These are phyloP conservation scores for Ustilago nuda DNA, from an alignment of 1,284 basidiomycete genomes.

Conservation along the genomic window DNA sequence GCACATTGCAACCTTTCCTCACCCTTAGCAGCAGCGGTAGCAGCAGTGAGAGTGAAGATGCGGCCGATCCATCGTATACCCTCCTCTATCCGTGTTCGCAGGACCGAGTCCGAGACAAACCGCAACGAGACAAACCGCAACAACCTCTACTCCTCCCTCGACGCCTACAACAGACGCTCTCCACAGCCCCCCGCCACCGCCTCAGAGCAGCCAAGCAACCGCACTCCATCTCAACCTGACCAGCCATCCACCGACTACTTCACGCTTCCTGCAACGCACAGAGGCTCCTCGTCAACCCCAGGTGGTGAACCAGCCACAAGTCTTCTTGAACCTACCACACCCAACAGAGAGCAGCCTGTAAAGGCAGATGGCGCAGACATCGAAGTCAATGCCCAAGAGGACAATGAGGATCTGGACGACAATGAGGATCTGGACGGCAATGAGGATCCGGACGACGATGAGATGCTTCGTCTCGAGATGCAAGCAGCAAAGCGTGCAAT, in stretches of 20 bases:
- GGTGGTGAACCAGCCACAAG: not conserved
- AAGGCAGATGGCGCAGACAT: not conserved
- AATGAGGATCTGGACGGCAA: constrained; percentile 7
- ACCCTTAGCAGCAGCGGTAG: not conserved
- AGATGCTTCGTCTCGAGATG: constrained; percentile 29
- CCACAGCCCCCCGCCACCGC: not conserved
- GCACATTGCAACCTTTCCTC: not conserved
- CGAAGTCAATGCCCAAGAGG: not conserved
- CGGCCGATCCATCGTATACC: constrained; percentile 36
- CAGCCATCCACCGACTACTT: constrained; percentile 24
- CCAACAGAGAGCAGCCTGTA: constrained; percentile 2
- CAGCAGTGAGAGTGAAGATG: constrained; percentile 4
- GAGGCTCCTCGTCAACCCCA: constrained; percentile 14
- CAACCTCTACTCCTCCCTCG: constrained; percentile 23
- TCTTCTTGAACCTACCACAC: constrained; percentile 9
- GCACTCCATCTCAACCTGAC: constrained; percentile 1
- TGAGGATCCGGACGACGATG: constrained; percentile 25
- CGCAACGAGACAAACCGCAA: constrained; percentile 15
- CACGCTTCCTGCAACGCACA: not conserved
- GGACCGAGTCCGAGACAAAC: constrained; percentile 18
- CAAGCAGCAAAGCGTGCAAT: constrained; percentile 31
- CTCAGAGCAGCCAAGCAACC: not conserved
- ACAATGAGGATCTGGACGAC: constrained; percentile 10
- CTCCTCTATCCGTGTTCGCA: constrained; percentile 42
- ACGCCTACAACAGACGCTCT: constrained; percentile 15